Conservation (phyloP, 257 asterid genomes). For the Orobanche coerulescens region DNA sequence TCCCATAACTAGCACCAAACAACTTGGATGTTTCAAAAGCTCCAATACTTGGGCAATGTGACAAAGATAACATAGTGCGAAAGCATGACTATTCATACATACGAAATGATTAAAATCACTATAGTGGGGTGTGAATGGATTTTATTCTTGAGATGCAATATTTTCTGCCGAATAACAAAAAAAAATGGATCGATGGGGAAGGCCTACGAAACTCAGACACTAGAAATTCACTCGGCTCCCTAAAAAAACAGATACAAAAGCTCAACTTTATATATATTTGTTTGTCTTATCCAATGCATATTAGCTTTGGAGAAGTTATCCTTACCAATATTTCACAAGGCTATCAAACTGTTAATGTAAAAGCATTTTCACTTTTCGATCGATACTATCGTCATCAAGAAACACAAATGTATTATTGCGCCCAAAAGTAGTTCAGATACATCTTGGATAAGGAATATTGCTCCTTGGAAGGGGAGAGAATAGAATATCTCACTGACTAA, state of each 20-base stretch:
- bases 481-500: background rate
- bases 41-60: constrained; percentile 37
- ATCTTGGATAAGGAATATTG: too few relatives aligned
- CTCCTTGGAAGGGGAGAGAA: background rate
- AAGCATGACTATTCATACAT: constrained; percentile 35
- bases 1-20: constrained; percentile 21
- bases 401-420: background rate
- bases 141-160: background rate
- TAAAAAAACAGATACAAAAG: too few relatives aligned
- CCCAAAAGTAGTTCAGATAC: too few relatives aligned
- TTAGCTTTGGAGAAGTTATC: background rate
- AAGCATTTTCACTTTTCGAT: background rate
- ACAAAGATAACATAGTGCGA: constrained; percentile 32
- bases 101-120: constrained; percentile 15
- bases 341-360: background rate
- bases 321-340: background rate
- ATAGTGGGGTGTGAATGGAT: background rate
- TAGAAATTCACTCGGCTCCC: too few relatives aligned
- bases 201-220: background rate
- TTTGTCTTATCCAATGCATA: background rate
- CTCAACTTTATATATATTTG: background rate
- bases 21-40: constrained; percentile 29
- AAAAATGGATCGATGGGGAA: background rate
- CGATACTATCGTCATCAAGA: background rate
- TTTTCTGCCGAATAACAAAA: constrained; percentile 19